phyloP scores from a whole-genome alignment of 75 land plant genomes.

The Cryptomeria japonica region DNA sequence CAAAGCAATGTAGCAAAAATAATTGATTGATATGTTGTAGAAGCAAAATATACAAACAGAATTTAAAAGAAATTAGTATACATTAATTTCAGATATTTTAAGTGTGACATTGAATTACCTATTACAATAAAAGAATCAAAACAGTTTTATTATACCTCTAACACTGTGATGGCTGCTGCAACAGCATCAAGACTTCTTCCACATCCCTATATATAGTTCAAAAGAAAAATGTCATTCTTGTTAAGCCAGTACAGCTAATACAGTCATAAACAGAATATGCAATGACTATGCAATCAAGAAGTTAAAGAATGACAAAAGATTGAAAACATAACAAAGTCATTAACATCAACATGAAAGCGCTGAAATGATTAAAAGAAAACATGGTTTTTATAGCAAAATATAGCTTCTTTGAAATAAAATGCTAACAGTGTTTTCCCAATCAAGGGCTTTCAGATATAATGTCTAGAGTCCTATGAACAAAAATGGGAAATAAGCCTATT shows the following conservation, averaged over 20 bases:
- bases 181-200: constrained; percentile 87
- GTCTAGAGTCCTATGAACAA: neutral
- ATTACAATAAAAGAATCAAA: neutral
- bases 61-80: neutral
- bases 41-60: neutral
- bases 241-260: neutral
- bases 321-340: neutral
- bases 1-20: neutral
- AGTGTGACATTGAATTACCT: neutral
- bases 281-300: neutral
- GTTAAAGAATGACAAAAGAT: neutral
- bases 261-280: neutral
- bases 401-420: neutral
- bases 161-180: constrained; percentile 79
- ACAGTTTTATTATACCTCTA: constrained; percentile 59
- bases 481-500: neutral
- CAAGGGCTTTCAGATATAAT: neutral
- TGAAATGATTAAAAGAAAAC: neutral
- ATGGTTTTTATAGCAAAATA: neutral
- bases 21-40: neutral
- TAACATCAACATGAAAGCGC: neutral
- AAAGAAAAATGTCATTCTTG: neutral
- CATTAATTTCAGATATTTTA: neutral
- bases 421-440: neutral
- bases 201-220: constrained; percentile 32